These are phyloP conservation scores for Podila minutissima DNA, from an alignment of 192 early-diverging fungal genomes.

Conservation along the genomic window DNA sequence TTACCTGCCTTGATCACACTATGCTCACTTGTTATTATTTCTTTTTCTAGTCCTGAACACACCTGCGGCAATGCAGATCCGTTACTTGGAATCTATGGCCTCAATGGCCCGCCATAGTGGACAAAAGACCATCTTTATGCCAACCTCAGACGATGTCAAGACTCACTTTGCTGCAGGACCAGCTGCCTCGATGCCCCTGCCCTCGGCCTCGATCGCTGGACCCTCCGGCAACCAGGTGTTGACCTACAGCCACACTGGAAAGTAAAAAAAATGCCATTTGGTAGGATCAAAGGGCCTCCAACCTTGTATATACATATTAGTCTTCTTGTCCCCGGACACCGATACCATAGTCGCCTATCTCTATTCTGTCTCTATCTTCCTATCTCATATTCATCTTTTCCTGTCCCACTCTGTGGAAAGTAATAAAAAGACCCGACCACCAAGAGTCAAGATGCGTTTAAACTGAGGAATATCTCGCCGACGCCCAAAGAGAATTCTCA, in stretches of 20 bases:
- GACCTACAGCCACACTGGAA: conserved; percentile 21
- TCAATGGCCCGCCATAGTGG: conserved; percentile 76
- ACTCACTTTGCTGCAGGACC: conserved; percentile 26
- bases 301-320: too few species aligned
- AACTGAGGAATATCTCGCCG: too few species aligned
- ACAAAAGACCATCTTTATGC: conserved; percentile 81
- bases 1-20: background rate
- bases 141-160: conserved; percentile 41
- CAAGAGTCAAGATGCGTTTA: too few species aligned
- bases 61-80: conserved; percentile 86
- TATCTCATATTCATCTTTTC: too few species aligned
- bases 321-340: too few species aligned
- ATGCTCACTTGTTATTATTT: background rate
- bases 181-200: background rate
- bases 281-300: too few species aligned
- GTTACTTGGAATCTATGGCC: conserved; percentile 88
- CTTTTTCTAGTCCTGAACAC: conserved; percentile 72
- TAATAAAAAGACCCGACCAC: too few species aligned
- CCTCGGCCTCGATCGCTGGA: conserved; percentile 8
- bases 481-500: too few species aligned
- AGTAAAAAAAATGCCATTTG: background rate
- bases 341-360: too few species aligned
- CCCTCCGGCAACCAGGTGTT: conserved; percentile 7
- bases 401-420: too few species aligned
- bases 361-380: too few species aligned